These are phyloP conservation scores for Simmondsia chinensis DNA, from an alignment of 148 eudicot species.

Conservation along the genomic window DNA sequence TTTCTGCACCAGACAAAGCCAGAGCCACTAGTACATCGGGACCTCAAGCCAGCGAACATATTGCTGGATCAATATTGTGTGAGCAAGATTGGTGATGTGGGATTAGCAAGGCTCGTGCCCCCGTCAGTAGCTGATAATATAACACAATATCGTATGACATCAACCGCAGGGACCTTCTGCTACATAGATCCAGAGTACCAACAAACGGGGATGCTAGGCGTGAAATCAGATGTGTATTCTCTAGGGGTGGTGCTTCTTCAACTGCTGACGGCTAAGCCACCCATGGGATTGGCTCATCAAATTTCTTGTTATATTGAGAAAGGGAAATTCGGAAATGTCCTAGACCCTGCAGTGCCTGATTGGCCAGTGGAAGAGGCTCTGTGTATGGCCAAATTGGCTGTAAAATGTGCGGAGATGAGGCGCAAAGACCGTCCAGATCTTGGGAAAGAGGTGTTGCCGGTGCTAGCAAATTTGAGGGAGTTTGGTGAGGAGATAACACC, in stretches of 20 bases:
- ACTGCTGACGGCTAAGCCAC: conserved; percentile 47
- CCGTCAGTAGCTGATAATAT: conserved; percentile 49
- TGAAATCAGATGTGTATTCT: conserved; percentile 60
- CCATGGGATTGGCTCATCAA: conserved; percentile 54
- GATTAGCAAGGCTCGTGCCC: conserved; percentile 61
- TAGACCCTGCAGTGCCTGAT: conserved; percentile 50
- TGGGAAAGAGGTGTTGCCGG: conserved; percentile 49
- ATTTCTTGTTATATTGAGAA: conserved; percentile 29
- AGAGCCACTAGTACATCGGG: conserved; percentile 63
- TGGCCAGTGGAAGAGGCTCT: conserved; percentile 63
- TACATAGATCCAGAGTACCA: conserved; percentile 78
- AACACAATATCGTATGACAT: conserved; percentile 53
- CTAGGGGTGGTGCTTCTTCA: conserved; percentile 57
- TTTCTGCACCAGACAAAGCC: conserved; percentile 69
- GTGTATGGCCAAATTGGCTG: conserved; percentile 38
- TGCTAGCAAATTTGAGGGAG: conserved; percentile 38
- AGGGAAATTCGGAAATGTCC: conserved; percentile 31
- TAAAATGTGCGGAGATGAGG: conserved; percentile 47
- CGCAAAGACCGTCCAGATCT: conserved; percentile 64
- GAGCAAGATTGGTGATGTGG: conserved; percentile 67
- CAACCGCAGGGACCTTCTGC: conserved; percentile 63
- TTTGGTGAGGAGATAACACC: conserved; percentile 41
- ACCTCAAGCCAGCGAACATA: conserved; percentile 64
- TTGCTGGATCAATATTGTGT: conserved; percentile 53
- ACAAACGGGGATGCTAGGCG: conserved; percentile 61